Conservation (phyloP, 1,284 basidiomycete species). For the Cryptococcus sp. region DNA sequence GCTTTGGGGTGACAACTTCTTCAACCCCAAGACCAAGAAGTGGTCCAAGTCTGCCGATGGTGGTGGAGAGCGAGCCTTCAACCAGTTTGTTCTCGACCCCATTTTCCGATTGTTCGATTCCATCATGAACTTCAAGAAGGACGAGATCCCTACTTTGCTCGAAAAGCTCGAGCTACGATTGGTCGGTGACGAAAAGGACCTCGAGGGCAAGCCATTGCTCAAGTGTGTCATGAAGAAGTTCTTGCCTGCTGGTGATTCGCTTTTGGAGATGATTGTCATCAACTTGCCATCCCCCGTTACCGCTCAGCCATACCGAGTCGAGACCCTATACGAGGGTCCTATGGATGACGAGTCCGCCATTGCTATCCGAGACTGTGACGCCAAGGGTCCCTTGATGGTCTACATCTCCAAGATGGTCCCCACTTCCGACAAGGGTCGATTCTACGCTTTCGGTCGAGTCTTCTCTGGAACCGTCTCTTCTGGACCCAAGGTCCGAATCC, state of each 20-base stretch:
- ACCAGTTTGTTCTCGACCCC: slow-evolving; percentile 95
- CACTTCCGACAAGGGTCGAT: slow-evolving; percentile 99
- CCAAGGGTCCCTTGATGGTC: slow-evolving; percentile 92
- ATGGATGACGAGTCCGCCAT: slow-evolving; percentile 99
- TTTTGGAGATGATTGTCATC: slow-evolving; percentile 99
- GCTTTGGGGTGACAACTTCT: slow-evolving; percentile 99
- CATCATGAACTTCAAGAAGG: slow-evolving; percentile 99
- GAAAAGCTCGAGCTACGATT: slow-evolving; percentile 98
- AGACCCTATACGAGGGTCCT: slow-evolving; percentile 99
- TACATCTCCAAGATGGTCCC: slow-evolving; percentile 99
- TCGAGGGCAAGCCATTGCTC: slow-evolving; percentile 94
- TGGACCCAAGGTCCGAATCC: slow-evolving; percentile 98
- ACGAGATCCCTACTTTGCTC: slow-evolving; percentile 75
- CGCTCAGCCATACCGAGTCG: slow-evolving; percentile 97
- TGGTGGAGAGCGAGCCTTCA: slow-evolving; percentile 92
- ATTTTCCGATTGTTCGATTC: slow-evolving; percentile 99
- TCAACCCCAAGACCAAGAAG: slow-evolving; percentile 97
- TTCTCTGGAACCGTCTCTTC: slow-evolving; percentile 97
- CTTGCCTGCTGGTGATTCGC: slow-evolving; percentile 96
- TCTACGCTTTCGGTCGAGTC: slow-evolving; percentile 99
- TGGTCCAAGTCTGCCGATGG: slow-evolving; percentile 83
- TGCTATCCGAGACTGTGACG: slow-evolving; percentile 97
- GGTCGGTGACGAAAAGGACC: slow-evolving; percentile 81
- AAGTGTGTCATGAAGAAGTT: slow-evolving; percentile 99
- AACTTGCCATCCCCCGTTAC: slow-evolving; percentile 96